Evolutionary conservation across 192 early-diverging fungal genomes (phyloP), one percentile per base, ranked within the genome.

Genomic region (Entomortierella lignicola): DNA sequence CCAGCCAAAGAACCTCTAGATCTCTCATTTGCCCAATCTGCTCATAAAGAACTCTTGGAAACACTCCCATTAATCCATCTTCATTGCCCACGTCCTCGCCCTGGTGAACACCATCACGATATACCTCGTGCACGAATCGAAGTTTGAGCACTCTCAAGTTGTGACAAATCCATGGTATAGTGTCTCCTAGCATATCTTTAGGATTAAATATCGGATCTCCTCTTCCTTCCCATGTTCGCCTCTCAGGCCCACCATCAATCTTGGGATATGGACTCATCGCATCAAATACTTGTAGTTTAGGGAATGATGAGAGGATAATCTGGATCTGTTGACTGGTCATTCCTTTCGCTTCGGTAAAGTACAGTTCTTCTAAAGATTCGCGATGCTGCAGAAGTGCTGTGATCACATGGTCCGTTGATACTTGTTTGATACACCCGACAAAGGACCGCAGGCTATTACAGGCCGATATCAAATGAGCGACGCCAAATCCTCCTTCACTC

Each of bases 381-480:
- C 48, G 47, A 37, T 64, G 50, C 21, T 54, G 30, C 10, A n/a
- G 3, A 8, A 64, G 50, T 6, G 34, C 21, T 17, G 27, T 20
- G 10, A 32, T 31, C 12, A 56, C 31, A 29, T 56, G 15, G 7
- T 12, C 17, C 20, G 12, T 20, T 15, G 17, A 15, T 3, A 12
- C 20, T 12, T 20, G 12, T 20, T 5, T 15, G 15, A 4, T 4
- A 20, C 44, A 4, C 20, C 7, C 4, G 2, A 47, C 44, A 17
- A 18, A 56, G 3, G 55, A 56, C 8, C 30, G 31, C 32, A 64
- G 62, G 31, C 53, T 64, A 5, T 52, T n/a, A 37, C 62, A 64
- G 11, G 51, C n/a, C 2, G 0, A 3, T 5, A 64, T 13, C 51
- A 64, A 17, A 13, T 15, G 2, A 13, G 23, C 30, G 2, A 64